Base-by-base conservation (phyloP, 202 grass and related monocot species). In the Dendrocalamus latiflorus region DNA sequence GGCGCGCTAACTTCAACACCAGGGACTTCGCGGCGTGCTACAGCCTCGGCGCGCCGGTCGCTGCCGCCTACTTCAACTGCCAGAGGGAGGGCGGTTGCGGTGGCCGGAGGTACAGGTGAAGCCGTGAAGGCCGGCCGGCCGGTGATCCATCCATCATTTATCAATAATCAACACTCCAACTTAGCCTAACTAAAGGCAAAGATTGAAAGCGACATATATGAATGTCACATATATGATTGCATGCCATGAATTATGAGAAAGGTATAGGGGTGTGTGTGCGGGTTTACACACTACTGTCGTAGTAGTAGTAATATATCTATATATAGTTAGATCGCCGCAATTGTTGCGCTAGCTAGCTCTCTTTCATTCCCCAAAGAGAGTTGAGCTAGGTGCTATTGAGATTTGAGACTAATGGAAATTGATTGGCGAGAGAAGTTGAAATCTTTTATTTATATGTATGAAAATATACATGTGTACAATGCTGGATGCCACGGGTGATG, bases 1-100 rank as follows among this genome's bases (percentile, higher is more conserved):
- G 91, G 91, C 89, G 91, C 47, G 81, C 86, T 30, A 94, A 91
- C 83, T 94, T 94, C 83, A 85, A 81, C 78, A 94, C 89, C 0
- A 85, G 91, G 28, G 91, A 93, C 72, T 88, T 93, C 17, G 85
- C 88, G 12, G 88, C 78, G 5, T 84, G 75, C 70, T 90, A 90
- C 75, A 88, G 68, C 69, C 91, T 93, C 2, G 91, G 79, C 24
- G 13, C n/a, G 0, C 91, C 88, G 0, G 85, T 85, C 18, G 88
- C 91, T 16, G 91, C 49, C 14, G 42, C 81, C 37, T 89, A 86
- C 80, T 92, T 92, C 70, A 92, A 92, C 65, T 92, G 90, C 87
- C 90, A 92, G 71, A 89, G 84, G 68, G 90, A 92, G 80, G 84
- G 76, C 42, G 80, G 86, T 55, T 85, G 86, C 22, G 91, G 91